These are phyloP conservation scores for Decorospora gaudefroyi DNA, from an alignment of 2,329 filamentous ascomycete genomes.

Conservation along the genomic window DNA sequence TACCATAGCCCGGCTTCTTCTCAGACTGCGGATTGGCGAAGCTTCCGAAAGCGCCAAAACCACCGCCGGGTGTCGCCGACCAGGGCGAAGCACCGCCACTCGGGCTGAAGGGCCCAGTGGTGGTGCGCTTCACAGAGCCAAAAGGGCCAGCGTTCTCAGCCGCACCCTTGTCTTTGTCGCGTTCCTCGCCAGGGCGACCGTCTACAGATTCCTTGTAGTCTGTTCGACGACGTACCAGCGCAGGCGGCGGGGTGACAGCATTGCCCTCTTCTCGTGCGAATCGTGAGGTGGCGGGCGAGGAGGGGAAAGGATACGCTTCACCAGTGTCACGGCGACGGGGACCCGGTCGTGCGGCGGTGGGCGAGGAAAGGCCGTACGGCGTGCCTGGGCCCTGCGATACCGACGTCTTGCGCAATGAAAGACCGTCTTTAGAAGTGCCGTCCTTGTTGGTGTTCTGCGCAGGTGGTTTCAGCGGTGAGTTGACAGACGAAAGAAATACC, in stretches of 20 bases:
- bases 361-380: conserved; percentile 72
- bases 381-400: conserved; percentile 70
- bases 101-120: conserved; percentile 59
- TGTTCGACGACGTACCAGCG: conserved; percentile 64
- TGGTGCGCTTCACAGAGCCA: conserved; percentile 60
- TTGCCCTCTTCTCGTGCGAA: conserved; percentile 68
- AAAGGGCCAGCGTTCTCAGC: conserved; percentile 54
- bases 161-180: conserved; percentile 53
- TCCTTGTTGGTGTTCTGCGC: conserved; percentile 68
- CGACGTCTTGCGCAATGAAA: conserved; percentile 78
- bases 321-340: conserved; percentile 85
- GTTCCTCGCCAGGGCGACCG: conserved; percentile 54
- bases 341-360: conserved; percentile 72
- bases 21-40: conserved; percentile 69
- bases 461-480: conserved; percentile 88
- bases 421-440: conserved; percentile 58
- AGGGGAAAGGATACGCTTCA: conserved; percentile 63
- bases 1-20: conserved; percentile 71
- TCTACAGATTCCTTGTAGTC: conserved; percentile 60
- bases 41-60: conserved; percentile 83
- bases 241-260: conserved; percentile 63
- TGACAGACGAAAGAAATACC: conserved; percentile 84
- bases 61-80: conserved; percentile 63
- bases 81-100: conserved; percentile 60
- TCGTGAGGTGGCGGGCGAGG: conserved; percentile 65